Percentiles rank a stretch among this genome's conserved stretches.
These are phyloP conservation scores for Xylaria sp. DNA, from an alignment of 2,329 filamentous ascomycete species.

Conservation along the genomic window DNA sequence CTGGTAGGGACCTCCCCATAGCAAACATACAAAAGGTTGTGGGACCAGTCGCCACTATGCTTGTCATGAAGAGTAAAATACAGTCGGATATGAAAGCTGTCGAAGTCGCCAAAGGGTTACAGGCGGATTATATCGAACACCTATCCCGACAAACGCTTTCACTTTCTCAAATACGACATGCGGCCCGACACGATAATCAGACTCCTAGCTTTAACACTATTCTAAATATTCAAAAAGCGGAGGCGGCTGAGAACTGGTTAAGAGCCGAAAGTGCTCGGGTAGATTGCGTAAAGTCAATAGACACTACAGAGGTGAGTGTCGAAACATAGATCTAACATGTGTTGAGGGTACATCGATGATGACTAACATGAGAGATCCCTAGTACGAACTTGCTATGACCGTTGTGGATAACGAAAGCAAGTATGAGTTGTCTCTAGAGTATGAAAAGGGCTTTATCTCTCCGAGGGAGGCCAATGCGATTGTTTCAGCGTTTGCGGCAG, in stretches of 20 bases:
- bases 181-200: slow-evolving; percentile 11
- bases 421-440: slow-evolving; percentile 11
- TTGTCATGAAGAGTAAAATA: slow-evolving; percentile 19
- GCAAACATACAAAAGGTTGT: slow-evolving; percentile 22
- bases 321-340: neutral
- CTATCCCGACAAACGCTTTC: slow-evolving; percentile 21
- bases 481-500: slow-evolving; percentile 20
- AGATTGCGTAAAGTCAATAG: neutral
- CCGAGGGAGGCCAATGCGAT: slow-evolving; percentile 4
- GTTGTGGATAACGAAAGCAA: neutral
- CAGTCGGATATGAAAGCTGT: slow-evolving; percentile 16
- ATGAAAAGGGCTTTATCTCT: slow-evolving; percentile 17
- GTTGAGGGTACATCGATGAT: neutral
- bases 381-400: slow-evolving; percentile 17
- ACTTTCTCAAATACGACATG: slow-evolving; percentile 24
- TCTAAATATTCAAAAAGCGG: slow-evolving; percentile 22
- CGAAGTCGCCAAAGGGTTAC: slow-evolving; percentile 17
- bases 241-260: neutral
- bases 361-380: neutral
- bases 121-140: slow-evolving; percentile 23
- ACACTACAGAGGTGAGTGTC: slow-evolving; percentile 8
- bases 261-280: neutral
- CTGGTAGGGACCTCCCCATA: slow-evolving; percentile 20
- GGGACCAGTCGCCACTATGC: slow-evolving; percentile 26
- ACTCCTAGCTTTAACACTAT: slow-evolving; percentile 21